Evolutionary conservation across 1,284 basidiomycete species (phyloP).

Genomic region (Boletus semigastroideus): DNA sequence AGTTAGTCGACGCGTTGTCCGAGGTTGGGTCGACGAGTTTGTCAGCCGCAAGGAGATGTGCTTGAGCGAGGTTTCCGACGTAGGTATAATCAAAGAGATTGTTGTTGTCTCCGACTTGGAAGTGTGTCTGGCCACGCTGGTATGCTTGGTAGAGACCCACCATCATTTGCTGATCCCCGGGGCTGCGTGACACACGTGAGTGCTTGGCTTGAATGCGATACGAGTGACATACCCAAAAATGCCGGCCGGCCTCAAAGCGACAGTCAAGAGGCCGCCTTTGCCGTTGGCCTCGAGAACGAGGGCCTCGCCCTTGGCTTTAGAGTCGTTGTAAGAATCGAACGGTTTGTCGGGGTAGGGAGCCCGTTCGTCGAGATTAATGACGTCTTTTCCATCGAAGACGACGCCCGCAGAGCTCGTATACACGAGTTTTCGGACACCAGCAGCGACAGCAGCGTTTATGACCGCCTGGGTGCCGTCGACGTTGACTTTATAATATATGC

Average conservation of each 20-base stretch:
- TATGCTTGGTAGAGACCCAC: slow-evolving; percentile 81
- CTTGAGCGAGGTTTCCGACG: slow-evolving; percentile 93
- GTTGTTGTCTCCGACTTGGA: slow-evolving; percentile 92
- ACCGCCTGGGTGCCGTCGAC: slow-evolving; percentile 89
- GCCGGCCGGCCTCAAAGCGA: slow-evolving; percentile 90
- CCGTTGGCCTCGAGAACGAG: slow-evolving; percentile 87
- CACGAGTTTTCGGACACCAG: slow-evolving; percentile 85
- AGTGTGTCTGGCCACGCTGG: slow-evolving; percentile 81
- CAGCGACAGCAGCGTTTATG: slow-evolving; percentile 75
- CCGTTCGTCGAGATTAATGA: slow-evolving; percentile 91
- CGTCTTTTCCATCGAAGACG: slow-evolving; percentile 82
- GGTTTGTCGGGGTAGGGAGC: slow-evolving; percentile 72
- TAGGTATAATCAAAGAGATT: slow-evolving; percentile 99
- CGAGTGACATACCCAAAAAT: slow-evolving; percentile 83
- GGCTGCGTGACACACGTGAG: neutral
- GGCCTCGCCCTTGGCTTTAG: slow-evolving; percentile 91
- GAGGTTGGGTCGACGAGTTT: slow-evolving; percentile 53
- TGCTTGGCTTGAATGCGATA: neutral
- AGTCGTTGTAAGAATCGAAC: slow-evolving; percentile 93
- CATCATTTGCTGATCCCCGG: slow-evolving; percentile 93
- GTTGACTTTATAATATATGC: slow-evolving; percentile 91
- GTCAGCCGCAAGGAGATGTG: slow-evolving; percentile 95
- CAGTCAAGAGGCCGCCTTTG: slow-evolving; percentile 79
- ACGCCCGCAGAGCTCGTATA: slow-evolving; percentile 96
- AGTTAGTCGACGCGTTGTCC: slow-evolving; percentile 8